Conservation (phyloP, 306 rosid species). For the Echinosophora koreensis region DNA sequence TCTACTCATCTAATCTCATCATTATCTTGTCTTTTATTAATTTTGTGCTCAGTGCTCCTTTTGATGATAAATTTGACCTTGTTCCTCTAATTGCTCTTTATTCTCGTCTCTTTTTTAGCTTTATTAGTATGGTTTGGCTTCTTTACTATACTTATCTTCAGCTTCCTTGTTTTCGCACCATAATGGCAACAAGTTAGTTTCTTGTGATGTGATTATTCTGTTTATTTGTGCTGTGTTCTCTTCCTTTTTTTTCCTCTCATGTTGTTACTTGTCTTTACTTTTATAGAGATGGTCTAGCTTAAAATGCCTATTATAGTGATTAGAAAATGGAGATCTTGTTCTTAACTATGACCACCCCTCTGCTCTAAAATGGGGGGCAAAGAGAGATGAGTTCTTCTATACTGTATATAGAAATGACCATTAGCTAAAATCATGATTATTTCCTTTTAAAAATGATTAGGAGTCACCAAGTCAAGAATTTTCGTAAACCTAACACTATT, state of each 20-base stretch:
- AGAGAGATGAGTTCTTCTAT: background rate
- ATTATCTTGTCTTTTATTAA: no score
- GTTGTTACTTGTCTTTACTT: conserved; percentile 1
- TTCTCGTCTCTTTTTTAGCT: conserved; percentile 6
- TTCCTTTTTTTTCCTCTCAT: background rate
- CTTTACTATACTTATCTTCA: background rate
- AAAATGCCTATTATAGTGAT: conserved; percentile 21
- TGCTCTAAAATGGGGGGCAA: background rate
- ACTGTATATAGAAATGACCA: conserved; percentile 4
- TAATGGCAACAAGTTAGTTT: conserved; percentile 25
- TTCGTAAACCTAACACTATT: no score
- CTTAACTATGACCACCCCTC: background rate
- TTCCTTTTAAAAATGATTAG: conserved; percentile 19
- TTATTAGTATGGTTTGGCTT: conserved; percentile 14
- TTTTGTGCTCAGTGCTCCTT: no score
- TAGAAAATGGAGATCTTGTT: conserved; percentile 6
- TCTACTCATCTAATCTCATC: conserved; percentile 3
- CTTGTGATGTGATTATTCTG: conserved; percentile 7
- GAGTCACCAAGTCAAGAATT: no score
- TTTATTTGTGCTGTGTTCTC: background rate
- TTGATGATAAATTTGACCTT: conserved; percentile 2
- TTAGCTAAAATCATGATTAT: background rate
- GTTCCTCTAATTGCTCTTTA: background rate
- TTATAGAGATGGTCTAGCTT: background rate
- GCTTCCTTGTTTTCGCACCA: conserved; percentile 11